These are phyloP conservation scores for Cryphonectria naterciae DNA, from an alignment of 2,329 filamentous ascomycete species.

Conservation along the genomic window DNA sequence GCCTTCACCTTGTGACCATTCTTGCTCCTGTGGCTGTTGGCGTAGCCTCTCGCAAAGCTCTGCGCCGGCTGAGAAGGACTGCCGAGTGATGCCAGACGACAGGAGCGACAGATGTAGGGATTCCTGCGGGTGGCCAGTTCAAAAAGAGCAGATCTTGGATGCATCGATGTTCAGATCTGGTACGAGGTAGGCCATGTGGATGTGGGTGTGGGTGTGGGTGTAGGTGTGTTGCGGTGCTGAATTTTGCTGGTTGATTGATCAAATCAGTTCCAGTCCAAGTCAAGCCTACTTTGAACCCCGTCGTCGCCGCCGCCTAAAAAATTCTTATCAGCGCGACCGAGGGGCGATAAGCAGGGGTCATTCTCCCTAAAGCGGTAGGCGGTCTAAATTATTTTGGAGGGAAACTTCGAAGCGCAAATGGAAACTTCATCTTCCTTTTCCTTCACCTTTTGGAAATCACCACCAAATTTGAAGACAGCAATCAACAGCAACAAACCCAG, in stretches of 20 bases:
- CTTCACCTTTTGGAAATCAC: not conserved
- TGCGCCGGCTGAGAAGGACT: constrained; percentile 10
- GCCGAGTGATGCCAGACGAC: constrained; percentile 18
- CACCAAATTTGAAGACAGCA: not conserved
- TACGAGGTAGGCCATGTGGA: constrained; percentile 31
- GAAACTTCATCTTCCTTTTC: not conserved
- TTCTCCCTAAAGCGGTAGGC: constrained; percentile 30
- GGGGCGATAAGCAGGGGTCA: constrained; percentile 17
- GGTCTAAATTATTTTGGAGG: constrained; percentile 36
- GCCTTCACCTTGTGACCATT: not conserved
- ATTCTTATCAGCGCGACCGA: constrained; percentile 32
- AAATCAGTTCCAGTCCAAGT: not conserved
- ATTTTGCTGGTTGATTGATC: not conserved
- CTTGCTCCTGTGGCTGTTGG: constrained; percentile 9
- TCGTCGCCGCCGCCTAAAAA: not conserved
- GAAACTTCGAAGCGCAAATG: constrained; percentile 8
- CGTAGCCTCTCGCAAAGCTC: constrained; percentile 21
- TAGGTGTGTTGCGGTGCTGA: not conserved
- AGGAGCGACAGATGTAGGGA: constrained; percentile 27
- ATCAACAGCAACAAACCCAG: not conserved
- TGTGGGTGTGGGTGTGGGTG: not conserved
- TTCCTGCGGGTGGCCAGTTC: constrained; percentile 27
- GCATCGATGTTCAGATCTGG: constrained; percentile 35
- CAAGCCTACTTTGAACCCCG: not conserved
- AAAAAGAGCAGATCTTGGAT: constrained; percentile 26